Percentiles rank a stretch among this genome's conserved stretches.
Evolutionary conservation across 2,329 filamentous ascomycete genomes (phyloP).

Genomic region (Scolecobasidium constrictum): DNA sequence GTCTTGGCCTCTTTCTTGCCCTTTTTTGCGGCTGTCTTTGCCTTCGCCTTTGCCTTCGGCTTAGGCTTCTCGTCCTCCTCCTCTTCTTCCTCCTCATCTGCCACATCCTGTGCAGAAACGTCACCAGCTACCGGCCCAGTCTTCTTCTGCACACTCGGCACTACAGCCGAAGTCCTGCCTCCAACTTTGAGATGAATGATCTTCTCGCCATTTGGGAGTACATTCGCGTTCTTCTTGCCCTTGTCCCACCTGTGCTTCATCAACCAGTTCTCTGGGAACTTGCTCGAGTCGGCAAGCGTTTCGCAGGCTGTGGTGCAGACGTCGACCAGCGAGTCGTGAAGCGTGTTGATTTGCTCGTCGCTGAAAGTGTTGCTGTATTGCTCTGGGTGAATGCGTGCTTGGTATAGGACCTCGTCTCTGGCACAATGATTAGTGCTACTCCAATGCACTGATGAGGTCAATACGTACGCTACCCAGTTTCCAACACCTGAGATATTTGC

Average conservation of each 20-base stretch:
- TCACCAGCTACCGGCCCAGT: constrained; percentile 48
- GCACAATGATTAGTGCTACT: constrained; percentile 10
- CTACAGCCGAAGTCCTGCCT: constrained; percentile 81
- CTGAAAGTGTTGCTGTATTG: constrained; percentile 79
- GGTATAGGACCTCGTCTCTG: constrained; percentile 78
- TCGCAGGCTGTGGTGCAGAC: constrained; percentile 75
- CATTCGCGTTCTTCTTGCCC: constrained; percentile 60
- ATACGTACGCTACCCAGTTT: constrained; percentile 74
- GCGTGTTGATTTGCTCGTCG: constrained; percentile 56
- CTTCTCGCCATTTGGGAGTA: constrained; percentile 73
- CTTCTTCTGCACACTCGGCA: constrained; percentile 81
- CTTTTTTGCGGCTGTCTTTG: constrained; percentile 1
- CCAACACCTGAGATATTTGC: constrained; percentile 83
- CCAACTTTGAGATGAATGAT: constrained; percentile 82
- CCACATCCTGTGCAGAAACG: constrained; percentile 25
- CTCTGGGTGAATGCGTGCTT: constrained; percentile 82
- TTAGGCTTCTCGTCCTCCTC: constrained; percentile 18
- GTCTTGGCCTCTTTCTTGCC: background rate
- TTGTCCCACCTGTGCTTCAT: constrained; percentile 87
- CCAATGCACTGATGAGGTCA: too few relatives aligned
- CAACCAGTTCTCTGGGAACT: constrained; percentile 76
- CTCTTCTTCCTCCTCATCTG: constrained; percentile 15
- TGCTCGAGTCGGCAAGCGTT: constrained; percentile 65
- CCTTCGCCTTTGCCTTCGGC: constrained; percentile 1
- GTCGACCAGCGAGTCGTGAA: constrained; percentile 64